phyloP scores from a whole-genome alignment of 768 basidiomycete species.

The Tricholoma hemisulphureum region DNA sequence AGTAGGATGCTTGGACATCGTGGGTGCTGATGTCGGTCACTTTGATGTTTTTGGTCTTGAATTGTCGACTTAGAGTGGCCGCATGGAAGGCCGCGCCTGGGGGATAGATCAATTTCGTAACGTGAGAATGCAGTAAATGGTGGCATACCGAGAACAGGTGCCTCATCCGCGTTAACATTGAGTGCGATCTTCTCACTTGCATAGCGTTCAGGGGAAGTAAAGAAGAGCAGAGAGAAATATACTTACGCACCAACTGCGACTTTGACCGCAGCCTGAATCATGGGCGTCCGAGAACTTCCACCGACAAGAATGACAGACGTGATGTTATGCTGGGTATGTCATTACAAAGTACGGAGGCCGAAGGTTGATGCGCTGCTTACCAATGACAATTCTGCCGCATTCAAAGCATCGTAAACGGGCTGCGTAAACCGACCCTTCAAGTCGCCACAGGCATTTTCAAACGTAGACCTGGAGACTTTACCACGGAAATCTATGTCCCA shows the following conservation, averaged over 20 bases:
- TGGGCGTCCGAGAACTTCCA: slow-evolving; percentile 85
- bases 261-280: slow-evolving; percentile 84
- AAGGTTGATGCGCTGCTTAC: slow-evolving; percentile 36
- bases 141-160: slow-evolving; percentile 74
- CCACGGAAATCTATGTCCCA: slow-evolving; percentile 89
- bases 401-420: slow-evolving; percentile 75
- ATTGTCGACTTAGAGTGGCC: slow-evolving; percentile 82
- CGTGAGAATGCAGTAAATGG: not conserved
- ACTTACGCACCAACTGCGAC: slow-evolving; percentile 76
- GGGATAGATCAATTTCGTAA: slow-evolving; percentile 5
- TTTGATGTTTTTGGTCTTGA: slow-evolving; percentile 94
- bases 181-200: slow-evolving; percentile 78
- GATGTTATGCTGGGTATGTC: slow-evolving; percentile 62
- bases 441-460: slow-evolving; percentile 74
- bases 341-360: not conserved
- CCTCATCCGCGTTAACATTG: slow-evolving; percentile 97
- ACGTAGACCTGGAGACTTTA: slow-evolving; percentile 72
- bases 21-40: slow-evolving; percentile 70
- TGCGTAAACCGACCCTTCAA: slow-evolving; percentile 59
- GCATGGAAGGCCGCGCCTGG: slow-evolving; percentile 85
- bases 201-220: slow-evolving; percentile 3
- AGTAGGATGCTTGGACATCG: slow-evolving; percentile 79
- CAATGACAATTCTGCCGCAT: slow-evolving; percentile 61
- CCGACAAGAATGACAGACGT: slow-evolving; percentile 92
- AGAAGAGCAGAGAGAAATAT: not conserved